phyloP scores from a whole-genome alignment of 2,329 filamentous ascomycete species.

The Diaporthe citriasiana region DNA sequence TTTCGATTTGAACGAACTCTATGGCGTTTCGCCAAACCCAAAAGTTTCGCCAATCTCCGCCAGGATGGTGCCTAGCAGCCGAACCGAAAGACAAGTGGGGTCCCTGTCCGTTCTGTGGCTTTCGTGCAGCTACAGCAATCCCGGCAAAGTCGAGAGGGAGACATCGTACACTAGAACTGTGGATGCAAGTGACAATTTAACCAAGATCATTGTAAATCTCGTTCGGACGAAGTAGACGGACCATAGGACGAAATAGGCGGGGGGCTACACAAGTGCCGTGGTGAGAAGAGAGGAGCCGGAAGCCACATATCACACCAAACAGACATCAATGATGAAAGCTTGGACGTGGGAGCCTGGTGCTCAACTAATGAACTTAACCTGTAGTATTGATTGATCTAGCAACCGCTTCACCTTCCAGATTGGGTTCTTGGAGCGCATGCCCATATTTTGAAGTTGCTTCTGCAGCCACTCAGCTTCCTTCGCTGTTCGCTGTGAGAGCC shows the following conservation, averaged over 20 bases:
- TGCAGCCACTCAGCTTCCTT: neutral
- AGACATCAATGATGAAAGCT: neutral
- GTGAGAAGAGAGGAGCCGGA: neutral
- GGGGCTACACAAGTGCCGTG: neutral
- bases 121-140: neutral
- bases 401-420: conserved; percentile 2
- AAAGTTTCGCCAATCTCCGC: conserved; percentile 20
- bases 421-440: neutral
- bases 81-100: neutral
- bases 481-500: neutral
- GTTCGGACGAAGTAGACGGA: neutral
- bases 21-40: conserved; percentile 27
- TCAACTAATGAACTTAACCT: conserved; percentile 12
- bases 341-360: neutral
- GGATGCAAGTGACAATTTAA: neutral
- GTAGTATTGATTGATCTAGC: neutral
- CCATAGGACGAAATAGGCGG: too few relatives aligned
- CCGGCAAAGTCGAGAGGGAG: neutral
- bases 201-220: neutral
- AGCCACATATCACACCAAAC: neutral
- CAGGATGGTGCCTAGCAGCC: neutral
- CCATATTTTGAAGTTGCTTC: neutral
- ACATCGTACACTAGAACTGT: fast-evolving
- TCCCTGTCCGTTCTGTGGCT: neutral
- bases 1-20: conserved; percentile 34